Base-by-base conservation (phyloP, 2,329 filamentous ascomycete genomes). In the Penicillium olsonii region DNA sequence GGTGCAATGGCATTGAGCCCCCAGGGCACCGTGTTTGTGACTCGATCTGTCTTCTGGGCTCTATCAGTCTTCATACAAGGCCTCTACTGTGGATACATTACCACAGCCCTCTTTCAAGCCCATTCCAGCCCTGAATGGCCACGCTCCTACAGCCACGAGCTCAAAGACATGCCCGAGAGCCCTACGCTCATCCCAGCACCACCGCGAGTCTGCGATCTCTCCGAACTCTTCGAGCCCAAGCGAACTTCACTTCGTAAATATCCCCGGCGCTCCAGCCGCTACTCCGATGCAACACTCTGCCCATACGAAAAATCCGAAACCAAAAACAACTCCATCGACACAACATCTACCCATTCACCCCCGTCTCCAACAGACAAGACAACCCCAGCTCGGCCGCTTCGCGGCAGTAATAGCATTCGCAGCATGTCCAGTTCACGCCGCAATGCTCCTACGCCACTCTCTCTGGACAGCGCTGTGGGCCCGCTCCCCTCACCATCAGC, bases 1-100 rank as follows among this genome's bases (percentile, higher is more conserved):
- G 70, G 63, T 12, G 59, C 55, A 20, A 64, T 67, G 45, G 56
- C 60, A 33, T 60, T 52, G 47, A 59, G 42, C 42, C 49, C 12
- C 42, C 57, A 39, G 33, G 38, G 27, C n/a, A 37, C 55, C 1
- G 42, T 66, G 14, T 59, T 73, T 33, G 58, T 68, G 26, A 64
- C 64, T 17, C 70, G 75, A 35, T 70, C 72, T 45, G 62, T 68
- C 9, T 52, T 68, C 31, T 71, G 68, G 67, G 59, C 60, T 3
- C 42, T 68, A 3, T 68, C 68, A 2, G 53, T 70, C 9, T 60
- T 71, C 10, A 42, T 49, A 3, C 63, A 72, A 43, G 62, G 64
- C 12, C 39, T 66, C 4, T 63, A 68, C 38, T 67, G 59, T 41
- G 66, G 67, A 10, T 61, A 56, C 37, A 44, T 69, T n/a, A 45